A percentile compares a stretch with the other conserved stretches of the same genome.
Conservation (phyloP, 148 eudicot genomes). For the Cornus suecica region DNA sequence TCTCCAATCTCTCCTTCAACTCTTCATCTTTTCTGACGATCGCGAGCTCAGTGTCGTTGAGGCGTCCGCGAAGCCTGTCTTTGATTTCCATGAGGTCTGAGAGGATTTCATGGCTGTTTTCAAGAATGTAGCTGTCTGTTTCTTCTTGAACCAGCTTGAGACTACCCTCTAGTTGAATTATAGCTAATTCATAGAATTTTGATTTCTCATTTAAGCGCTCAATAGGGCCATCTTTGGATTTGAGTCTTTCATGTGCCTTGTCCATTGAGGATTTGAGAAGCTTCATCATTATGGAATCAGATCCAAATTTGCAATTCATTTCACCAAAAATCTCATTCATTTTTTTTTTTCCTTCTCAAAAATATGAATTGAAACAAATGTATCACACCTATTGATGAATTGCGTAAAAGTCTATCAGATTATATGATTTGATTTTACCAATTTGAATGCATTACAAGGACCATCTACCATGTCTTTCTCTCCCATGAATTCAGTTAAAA, state of each 20-base stretch:
- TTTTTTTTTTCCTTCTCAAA: background rate
- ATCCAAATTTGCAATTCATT: slow-evolving; percentile 31
- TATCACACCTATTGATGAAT: background rate
- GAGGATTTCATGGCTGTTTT: slow-evolving; percentile 42
- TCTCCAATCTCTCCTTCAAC: slow-evolving; percentile 30
- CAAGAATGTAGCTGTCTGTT: slow-evolving; percentile 23
- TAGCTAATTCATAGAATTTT: slow-evolving; percentile 66
- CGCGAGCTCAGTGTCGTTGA: slow-evolving; percentile 34
- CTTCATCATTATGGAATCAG: slow-evolving; percentile 55
- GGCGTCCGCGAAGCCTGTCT: slow-evolving; percentile 41
- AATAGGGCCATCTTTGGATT: slow-evolving; percentile 44
- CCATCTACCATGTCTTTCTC: background rate
- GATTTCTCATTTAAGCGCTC: slow-evolving; percentile 57
- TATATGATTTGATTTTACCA: background rate
- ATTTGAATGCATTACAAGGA: too few species aligned
- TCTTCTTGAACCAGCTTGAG: slow-evolving; percentile 48
- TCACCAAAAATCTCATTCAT: slow-evolving; percentile 55
- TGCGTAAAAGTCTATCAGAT: too few species aligned
- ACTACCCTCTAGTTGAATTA: slow-evolving; percentile 54
- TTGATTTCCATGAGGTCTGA: slow-evolving; percentile 47
- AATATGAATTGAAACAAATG: background rate
- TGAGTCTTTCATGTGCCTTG: slow-evolving; percentile 55
- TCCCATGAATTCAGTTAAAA: background rate
- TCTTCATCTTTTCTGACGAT: slow-evolving; percentile 50
- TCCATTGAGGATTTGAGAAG: slow-evolving; percentile 63